Evolutionary conservation across 177 flowering plant genomes (phyloP), one percentile per base, ranked within the genome.

Genomic region (Vitis hybrid): DNA sequence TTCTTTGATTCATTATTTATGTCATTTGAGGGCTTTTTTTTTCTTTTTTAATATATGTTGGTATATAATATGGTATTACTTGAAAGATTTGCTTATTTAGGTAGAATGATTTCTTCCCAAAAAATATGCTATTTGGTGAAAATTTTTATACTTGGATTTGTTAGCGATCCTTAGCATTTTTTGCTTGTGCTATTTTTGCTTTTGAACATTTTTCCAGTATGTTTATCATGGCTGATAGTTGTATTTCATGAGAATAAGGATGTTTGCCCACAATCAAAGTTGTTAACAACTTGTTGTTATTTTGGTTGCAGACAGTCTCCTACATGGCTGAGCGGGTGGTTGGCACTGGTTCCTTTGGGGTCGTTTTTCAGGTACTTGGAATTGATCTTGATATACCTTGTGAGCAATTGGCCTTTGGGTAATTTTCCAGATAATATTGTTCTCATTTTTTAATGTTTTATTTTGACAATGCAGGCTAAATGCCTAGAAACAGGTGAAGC

Each of bases 331-430:
- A 96, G 79, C 97, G 97, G 69, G 95, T 93, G 62, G 99, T 92
- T 66, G 99, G 99, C 55, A 91, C 95, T 77, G 99, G 99, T 81
- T 96, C 99, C 15, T 96, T 96, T 83, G 99, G 99, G 59, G 95
- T 93, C 68, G 99, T 96, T 55, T 96, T 86, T 80, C 97, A 96
- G 98, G 99, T 96, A 79, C 11, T 11, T 30, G 23, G 17, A 65
- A 50, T 17, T 49, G 8, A 21, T 71, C 69, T 26, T 13, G 3
- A 56, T 56, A 12, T 23, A 11, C 4, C 48, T 18, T 1, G 11
- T 19, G 10, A 21, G 23, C 5, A 21, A 61, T 60, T 50, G 49
- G 17, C 2, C 52, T 13, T 55, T 70, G 52, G 2, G 45, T 54
- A 30, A 52, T 61, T 12, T 56, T 61, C 40, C 17, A 60, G 21